Base-by-base conservation (phyloP, 139 green algal species). In the Chlorella sp. region DNA sequence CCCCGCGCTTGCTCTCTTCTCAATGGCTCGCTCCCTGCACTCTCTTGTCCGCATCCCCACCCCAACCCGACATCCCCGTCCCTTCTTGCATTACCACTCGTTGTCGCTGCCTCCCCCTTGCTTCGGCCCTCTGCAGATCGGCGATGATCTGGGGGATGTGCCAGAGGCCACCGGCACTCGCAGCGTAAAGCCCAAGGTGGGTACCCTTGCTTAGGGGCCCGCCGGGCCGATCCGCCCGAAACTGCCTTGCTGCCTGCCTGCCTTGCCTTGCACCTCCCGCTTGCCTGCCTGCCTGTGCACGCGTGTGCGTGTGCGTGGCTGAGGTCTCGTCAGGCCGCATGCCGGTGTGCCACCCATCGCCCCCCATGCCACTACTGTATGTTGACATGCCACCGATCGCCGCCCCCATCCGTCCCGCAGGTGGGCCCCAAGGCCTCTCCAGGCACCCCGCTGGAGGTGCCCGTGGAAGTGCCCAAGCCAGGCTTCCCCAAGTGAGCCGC, bases 341-440 rank as follows among this genome's bases (percentile, higher is more conserved):
- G 48, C 9, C 48, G 7, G 9, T 57, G 71, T 40, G 30, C 71
- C 28, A 36, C 32, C 71, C 24, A 15, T 14, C 21, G 18, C 69
- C 9, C 69, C 15, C 24, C 26, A n/a, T 22, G 28, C 69, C 18
- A 22, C 69, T 32, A 34, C 18, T 34, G 69, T 32, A 34, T 32
- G 18, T 78, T n/a, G 69, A 16, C 24, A 78, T 22, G 28, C 69
- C n/a, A 22, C 69, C 69, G 18, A n/a, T 9, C 69, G 24, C 69
- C 69, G 18, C 9, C 32, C 71, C 32, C 40, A 2, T 26, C 71
- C 22, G 22, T 32, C 26, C 15, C 24, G 36, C 84, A 88, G 84
- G 84, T 88, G 16, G 84, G 84, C 2, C 68, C 84, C 84, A 88
- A 88, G 84, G 84, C 84, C 39, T 81, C 37, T 18, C 37, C 68